Evolutionary conservation across 495 filamentous ascomycete genomes (phyloP).

Genomic region (Podospora didyma): DNA sequence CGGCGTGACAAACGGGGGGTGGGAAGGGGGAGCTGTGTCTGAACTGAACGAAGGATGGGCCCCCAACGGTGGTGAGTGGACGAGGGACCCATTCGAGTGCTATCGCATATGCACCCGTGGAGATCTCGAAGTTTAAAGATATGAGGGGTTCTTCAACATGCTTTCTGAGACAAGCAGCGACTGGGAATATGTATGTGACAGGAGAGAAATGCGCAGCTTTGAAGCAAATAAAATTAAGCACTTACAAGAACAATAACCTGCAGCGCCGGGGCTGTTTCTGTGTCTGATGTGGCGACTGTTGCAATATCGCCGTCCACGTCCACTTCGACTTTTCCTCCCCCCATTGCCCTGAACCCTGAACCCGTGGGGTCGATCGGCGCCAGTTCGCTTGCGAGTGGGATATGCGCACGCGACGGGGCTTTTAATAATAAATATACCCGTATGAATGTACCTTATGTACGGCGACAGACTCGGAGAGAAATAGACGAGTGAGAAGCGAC

Average conservation of each 20-base stretch:
- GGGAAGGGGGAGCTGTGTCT: too few relatives aligned
- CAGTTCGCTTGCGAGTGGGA: background rate
- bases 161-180: background rate
- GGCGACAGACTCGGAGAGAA: too few relatives aligned
- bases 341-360: background rate
- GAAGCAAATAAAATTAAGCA: background rate
- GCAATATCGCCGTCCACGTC: background rate
- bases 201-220: background rate
- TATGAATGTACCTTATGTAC: too few relatives aligned
- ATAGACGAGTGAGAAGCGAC: too few relatives aligned
- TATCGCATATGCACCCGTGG: too few relatives aligned
- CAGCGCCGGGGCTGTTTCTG: conserved; percentile 34
- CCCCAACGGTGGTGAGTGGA: too few relatives aligned
- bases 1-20: background rate
- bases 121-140: too few relatives aligned
- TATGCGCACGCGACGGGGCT: background rate
- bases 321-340: background rate
- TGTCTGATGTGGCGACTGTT: conserved; percentile 4
- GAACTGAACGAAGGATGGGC: too few relatives aligned
- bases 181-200: background rate
- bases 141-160: too few relatives aligned
- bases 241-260: conserved; percentile 75
- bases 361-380: background rate
- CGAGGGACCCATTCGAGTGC: too few relatives aligned
- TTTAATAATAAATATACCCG: too few relatives aligned